Evolutionary conservation across 225 moss, liverwort and hornwort genomes (phyloP), one percentile per base, ranked within the genome.

Genomic region (Pseudisothecium myosuroides): DNA sequence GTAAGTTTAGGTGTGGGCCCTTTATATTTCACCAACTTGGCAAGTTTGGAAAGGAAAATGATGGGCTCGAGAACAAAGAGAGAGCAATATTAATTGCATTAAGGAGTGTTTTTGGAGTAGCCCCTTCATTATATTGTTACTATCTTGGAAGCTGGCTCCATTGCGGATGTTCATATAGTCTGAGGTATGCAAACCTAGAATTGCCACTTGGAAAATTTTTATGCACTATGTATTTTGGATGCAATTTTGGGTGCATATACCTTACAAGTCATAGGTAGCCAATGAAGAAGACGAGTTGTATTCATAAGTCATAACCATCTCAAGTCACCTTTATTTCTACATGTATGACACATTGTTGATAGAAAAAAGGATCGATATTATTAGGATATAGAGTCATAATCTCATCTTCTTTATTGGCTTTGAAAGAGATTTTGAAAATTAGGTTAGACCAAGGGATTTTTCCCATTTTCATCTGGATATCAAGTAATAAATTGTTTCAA

Each of bases 1-100:
- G 19, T 37, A 2, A 34, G 15, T 10, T 17, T 11, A 37, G 6
- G 34, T 64, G 32, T 12, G 4, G 9, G 36, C 5, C 18, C 18
- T 18, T 65, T 8, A 32, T 9, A 3, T 9, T 65, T 65, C 2
- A 10, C 18, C 6, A 36, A 65, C 17, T 65, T 65, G 10, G 0
- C 0, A 2, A 0, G 3, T 65, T 18, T 34, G 8, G 5, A 0
- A 22, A 67, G 4, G 10, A 21, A 2, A 20, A 67, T 2, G 12
- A 6, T 12, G 12, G 1, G 8, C 12, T 17, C 5, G 9, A 0
- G 2, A 67, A 21, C 21, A 22, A 37, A 11, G 4, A 37, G 10
- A 37, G 3, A 6, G 8, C 11, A 67, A 37, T 21, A 67, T 1
- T 4, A 0, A 37, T n/a, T 67, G n/a, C 19, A n/a, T 21, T 67